phyloP scores from a whole-genome alignment of 345 rosid species.

The Euphorbia tirucalli region DNA sequence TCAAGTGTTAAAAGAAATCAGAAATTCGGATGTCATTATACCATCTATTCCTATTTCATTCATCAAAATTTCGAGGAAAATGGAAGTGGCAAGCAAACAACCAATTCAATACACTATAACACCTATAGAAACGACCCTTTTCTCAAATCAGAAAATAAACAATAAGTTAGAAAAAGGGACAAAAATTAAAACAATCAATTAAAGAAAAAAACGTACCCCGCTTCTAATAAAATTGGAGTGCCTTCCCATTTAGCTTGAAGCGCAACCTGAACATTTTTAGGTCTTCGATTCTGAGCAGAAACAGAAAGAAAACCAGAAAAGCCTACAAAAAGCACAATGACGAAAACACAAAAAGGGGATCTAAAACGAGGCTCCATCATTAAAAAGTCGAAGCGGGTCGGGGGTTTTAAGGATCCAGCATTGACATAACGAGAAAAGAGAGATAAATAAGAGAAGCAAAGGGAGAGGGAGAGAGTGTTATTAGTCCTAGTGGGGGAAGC shows the following conservation, averaged over 20 bases:
- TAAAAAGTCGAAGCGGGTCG: not conserved
- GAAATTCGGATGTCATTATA: not conserved
- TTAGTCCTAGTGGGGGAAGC: not conserved
- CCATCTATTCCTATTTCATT: not conserved
- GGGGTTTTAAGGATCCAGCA: slow-evolving; percentile 21
- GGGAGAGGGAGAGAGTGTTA: not conserved
- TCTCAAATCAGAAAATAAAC: not conserved
- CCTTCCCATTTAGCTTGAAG: slow-evolving; percentile 92
- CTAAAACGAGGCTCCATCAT: slow-evolving; percentile 34
- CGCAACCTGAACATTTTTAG: slow-evolving; percentile 87
- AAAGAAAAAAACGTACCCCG: slow-evolving; percentile 47
- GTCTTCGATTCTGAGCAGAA: slow-evolving; percentile 53
- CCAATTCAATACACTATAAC: not conserved
- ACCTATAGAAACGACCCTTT: not conserved
- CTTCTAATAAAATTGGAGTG: slow-evolving; percentile 91
- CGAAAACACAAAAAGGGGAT: slow-evolving; percentile 46
- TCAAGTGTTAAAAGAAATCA: not conserved
- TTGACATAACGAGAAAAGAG: slow-evolving; percentile 6
- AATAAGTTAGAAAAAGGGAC: not conserved
- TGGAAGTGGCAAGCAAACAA: slow-evolving; percentile 2
- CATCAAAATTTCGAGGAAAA: not conserved
- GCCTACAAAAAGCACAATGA: slow-evolving; percentile 37
- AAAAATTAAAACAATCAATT: not conserved
- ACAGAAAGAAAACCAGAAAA: slow-evolving; percentile 34
- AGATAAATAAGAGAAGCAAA: not conserved